Base-by-base conservation (phyloP, 805 yeast species). In the Candida ovalis region DNA sequence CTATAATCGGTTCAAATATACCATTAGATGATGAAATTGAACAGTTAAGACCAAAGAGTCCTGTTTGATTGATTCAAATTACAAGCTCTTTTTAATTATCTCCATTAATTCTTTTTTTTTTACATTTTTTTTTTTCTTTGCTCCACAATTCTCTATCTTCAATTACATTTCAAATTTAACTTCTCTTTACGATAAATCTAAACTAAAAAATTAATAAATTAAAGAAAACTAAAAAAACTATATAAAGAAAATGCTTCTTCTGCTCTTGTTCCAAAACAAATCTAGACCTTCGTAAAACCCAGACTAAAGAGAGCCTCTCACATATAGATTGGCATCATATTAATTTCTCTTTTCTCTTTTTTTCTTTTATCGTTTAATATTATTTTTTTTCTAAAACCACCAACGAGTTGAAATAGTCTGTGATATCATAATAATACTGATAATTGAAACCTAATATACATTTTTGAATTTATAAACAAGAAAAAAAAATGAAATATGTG, bases 41-140 rank as follows among this genome's bases (percentile, higher is more conserved):
- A 54, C 74, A 70, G 15, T 70, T 91, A 44, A 76, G 97, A 60
- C 97, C 97, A 18, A 88, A 85, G 61, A 85, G 94, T 43, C 97
- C 97, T 1, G 54, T 48, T 43, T 62, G 28, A 23, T 23, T 23
- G 4, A 24, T 21, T 21, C 27, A 15, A 23, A 10, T 15, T 7
- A 8, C 23, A 13, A 12, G 1, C 21, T 13, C 18, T 10, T 22
- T 37, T 13, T 24, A 18, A 7, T 23, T 23, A 23, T 15, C 27
- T n/a, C 17, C 23, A 17, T 3, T n/a, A 18, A 21, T 13, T 27
- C 22, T 10, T 27, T 25, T 19, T 40, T 27, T 25, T 19, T 19
- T 2, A 7, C 15, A 19, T 27, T 17, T 40, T 17, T 18, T n/a
- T n/a, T 25, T 6, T 27, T 5, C 21, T 39, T 23, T 13, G n/a